phyloP scores from a whole-genome alignment of 2,329 filamentous ascomycete genomes.

The Rutstroemia sydowiana region DNA sequence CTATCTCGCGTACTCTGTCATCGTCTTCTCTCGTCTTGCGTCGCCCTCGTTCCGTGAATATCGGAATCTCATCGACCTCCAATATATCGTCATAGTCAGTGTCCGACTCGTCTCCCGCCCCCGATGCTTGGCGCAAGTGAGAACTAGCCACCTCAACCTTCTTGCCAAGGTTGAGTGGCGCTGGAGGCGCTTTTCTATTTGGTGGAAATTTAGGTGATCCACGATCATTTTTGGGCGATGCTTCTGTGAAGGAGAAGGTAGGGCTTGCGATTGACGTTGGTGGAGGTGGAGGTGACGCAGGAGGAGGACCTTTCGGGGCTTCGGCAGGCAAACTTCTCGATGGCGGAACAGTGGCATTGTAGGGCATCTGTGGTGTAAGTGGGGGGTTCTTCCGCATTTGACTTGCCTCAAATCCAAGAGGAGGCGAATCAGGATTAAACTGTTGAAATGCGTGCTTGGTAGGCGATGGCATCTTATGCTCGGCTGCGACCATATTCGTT shows the following conservation, averaged over 20 bases:
- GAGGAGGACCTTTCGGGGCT: slow-evolving; percentile 29
- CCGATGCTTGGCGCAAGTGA: slow-evolving; percentile 37
- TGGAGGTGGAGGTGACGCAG: slow-evolving; percentile 23
- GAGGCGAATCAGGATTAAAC: slow-evolving; percentile 37
- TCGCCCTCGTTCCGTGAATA: slow-evolving; percentile 57
- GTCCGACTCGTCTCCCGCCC: slow-evolving; percentile 56
- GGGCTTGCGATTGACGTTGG: slow-evolving; percentile 19
- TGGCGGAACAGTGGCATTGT: slow-evolving; percentile 46
- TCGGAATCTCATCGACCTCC: slow-evolving; percentile 57
- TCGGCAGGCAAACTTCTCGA: slow-evolving; percentile 46
- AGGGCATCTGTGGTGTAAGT: slow-evolving; percentile 38
- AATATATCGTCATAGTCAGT: slow-evolving; percentile 79
- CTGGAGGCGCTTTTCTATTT: slow-evolving; percentile 74
- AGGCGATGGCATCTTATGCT: slow-evolving; percentile 52
- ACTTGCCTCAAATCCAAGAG: slow-evolving; percentile 32
- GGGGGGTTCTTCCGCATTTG: slow-evolving; percentile 39
- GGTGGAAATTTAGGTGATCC: slow-evolving; percentile 50
- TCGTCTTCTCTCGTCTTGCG: slow-evolving; percentile 84
- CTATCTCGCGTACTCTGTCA: slow-evolving; percentile 65
- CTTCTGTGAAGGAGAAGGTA: slow-evolving; percentile 35
- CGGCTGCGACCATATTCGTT: slow-evolving; percentile 42
- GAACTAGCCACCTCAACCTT: slow-evolving; percentile 33
- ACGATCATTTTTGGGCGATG: slow-evolving; percentile 31
- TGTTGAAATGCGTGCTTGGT: slow-evolving; percentile 52
- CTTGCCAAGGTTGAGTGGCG: slow-evolving; percentile 66